phyloP scores from a whole-genome alignment of 2,329 filamentous ascomycete species.

The Talaromyces sp. region DNA sequence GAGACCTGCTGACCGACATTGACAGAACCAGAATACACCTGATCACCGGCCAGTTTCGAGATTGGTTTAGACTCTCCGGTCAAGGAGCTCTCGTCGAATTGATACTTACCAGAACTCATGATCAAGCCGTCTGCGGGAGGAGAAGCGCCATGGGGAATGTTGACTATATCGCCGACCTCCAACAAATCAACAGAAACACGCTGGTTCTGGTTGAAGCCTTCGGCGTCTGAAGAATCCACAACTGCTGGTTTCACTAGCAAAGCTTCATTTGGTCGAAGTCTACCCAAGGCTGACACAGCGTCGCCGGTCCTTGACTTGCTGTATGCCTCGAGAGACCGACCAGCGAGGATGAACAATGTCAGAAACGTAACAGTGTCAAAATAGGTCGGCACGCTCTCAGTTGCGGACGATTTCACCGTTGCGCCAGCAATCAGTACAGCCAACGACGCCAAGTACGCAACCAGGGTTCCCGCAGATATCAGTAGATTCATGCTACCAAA shows the following conservation, averaged over 20 bases:
- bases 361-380: conserved; percentile 93
- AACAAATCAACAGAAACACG: conserved; percentile 62
- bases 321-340: conserved; percentile 63
- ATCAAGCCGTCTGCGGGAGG: conserved; percentile 77
- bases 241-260: conserved; percentile 49
- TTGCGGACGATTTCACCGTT: conserved; percentile 27
- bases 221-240: conserved; percentile 1
- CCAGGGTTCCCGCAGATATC: conserved; percentile 79
- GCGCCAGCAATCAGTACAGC: conserved; percentile 65
- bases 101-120: conserved; percentile 50
- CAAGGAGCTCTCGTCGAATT: conserved; percentile 85
- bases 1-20: conserved; percentile 43
- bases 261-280: conserved; percentile 71
- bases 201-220: conserved; percentile 18
- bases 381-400: conserved; percentile 60
- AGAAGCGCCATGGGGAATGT: conserved; percentile 71
- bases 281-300: conserved; percentile 73
- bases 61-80: conserved; percentile 54
- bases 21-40: conserved; percentile 43
- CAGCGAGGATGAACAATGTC: conserved; percentile 75
- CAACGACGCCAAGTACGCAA: conserved; percentile 80
- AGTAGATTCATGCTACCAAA: conserved; percentile 97
- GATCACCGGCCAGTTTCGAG: conserved; percentile 36
- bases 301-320: conserved; percentile 88
- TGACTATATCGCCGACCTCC: conserved; percentile 68